Conservation (phyloP, 345 rosid genomes). For the Orychophragmus violaceus region DNA sequence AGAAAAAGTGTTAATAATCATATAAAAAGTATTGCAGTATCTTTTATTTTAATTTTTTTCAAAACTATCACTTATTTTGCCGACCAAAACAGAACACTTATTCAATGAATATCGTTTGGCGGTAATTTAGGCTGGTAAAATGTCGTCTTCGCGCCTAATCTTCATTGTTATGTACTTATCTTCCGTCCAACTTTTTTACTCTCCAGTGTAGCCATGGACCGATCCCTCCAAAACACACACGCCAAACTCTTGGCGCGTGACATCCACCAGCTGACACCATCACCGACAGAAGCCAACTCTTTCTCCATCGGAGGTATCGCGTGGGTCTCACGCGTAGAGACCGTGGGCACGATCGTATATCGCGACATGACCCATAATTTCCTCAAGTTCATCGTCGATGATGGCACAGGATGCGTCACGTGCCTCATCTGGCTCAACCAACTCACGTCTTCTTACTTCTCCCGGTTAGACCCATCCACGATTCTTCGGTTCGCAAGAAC, state of each 20-base stretch:
- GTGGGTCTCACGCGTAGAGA: slow-evolving; percentile 54
- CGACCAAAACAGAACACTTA: too few relatives aligned
- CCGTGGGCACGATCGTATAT: slow-evolving; percentile 47
- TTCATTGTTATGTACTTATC: not conserved
- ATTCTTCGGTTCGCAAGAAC: slow-evolving; percentile 42
- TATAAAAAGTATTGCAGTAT: not conserved
- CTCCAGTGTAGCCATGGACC: slow-evolving; percentile 30
- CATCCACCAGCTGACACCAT: slow-evolving; percentile 38
- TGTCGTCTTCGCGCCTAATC: not conserved
- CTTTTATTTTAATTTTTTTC: not conserved
- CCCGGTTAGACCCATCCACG: slow-evolving; percentile 35
- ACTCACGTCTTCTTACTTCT: slow-evolving; percentile 46
- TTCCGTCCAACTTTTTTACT: not conserved
- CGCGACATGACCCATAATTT: slow-evolving; percentile 53
- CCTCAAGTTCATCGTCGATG: slow-evolving; percentile 60
- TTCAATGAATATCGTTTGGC: not conserved
- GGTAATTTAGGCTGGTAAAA: not conserved
- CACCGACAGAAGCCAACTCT: slow-evolving; percentile 30
- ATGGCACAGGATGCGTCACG: slow-evolving; percentile 58
- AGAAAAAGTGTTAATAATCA: not conserved
- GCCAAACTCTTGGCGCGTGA: slow-evolving; percentile 52
- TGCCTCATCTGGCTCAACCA: slow-evolving; percentile 91
- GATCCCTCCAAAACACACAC: slow-evolving; percentile 40
- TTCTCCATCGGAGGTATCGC: slow-evolving; percentile 38
- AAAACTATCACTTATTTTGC: too few relatives aligned